A percentile compares a stretch with the other conserved stretches of the same genome.
These are phyloP conservation scores for Tillandsia fasciculata DNA, from an alignment of 176 grass and related monocot genomes.

Conservation along the genomic window DNA sequence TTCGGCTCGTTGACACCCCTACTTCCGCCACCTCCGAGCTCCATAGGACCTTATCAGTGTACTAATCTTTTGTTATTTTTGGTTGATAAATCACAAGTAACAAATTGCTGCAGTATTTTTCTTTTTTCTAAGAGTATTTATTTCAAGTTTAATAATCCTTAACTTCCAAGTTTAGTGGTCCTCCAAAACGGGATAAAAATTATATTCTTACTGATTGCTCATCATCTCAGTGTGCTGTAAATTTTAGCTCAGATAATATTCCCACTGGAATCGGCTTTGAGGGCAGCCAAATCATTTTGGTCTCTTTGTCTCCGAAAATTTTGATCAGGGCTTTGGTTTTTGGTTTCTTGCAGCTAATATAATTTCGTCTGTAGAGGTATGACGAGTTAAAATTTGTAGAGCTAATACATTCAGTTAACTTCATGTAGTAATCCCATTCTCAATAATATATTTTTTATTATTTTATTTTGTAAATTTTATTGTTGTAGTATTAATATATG, in stretches of 20 bases:
- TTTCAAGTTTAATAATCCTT: not conserved
- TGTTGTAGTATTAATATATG: too few relatives aligned
- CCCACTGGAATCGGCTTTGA: slow-evolving; percentile 87
- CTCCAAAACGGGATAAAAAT: not conserved
- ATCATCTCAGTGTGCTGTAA: slow-evolving; percentile 51
- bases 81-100: not conserved
- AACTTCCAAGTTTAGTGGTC: too few relatives aligned
- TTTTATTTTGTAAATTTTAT: too few relatives aligned
- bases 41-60: not conserved
- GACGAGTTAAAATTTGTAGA: too few relatives aligned
- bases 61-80: not conserved
- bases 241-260: slow-evolving; percentile 78
- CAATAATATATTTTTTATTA: too few relatives aligned
- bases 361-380: too few relatives aligned
- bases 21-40: not conserved
- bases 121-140: not conserved
- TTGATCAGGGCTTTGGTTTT: slow-evolving; percentile 44
- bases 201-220: slow-evolving; percentile 11
- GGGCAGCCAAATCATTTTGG: slow-evolving; percentile 84
- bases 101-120: not conserved
- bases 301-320: slow-evolving; percentile 78
- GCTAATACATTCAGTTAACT: too few relatives aligned
- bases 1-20: too few relatives aligned
- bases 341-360: too few relatives aligned
- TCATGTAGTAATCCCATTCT: too few relatives aligned